Evolutionary conservation across 371 early-diverging fungal genomes (phyloP), one percentile per base, ranked within the genome.

Genomic region (Mucor racemosus): DNA sequence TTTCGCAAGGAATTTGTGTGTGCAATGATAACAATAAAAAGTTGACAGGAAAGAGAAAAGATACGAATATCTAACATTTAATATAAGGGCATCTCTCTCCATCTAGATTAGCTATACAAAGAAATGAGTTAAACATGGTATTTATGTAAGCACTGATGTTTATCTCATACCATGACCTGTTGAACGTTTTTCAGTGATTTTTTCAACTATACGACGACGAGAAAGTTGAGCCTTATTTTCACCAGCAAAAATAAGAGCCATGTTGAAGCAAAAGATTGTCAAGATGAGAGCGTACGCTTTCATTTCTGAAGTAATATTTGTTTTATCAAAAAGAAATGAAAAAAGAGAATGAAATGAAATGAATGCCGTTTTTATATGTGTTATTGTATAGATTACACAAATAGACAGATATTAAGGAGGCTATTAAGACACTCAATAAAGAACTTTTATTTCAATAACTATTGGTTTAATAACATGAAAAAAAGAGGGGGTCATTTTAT

Each of bases 371-470:
- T 59, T 31, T 40, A 59, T 59, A 59, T 21, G 26, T 11, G 4
- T 50, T 26, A 21, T 8, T 21, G 50, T 11, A 5, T 26, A 13
- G 26, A 19, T 21, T 17, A 46, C 48, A 46, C 53, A 53, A 53
- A 53, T 26, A 46, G 46, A 46, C 19, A 19, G 5, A 46, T 53
- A 53, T 53, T 53, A 53, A 53, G 53, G 53, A 53, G 53, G 53
- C 3, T 53, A 8, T 26, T 26, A 7, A 38, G 38, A 4, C 38
- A 38, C 38, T 38, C 38, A 11, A 38, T 4, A 50, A 50, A 3
- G 53, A 50, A 10, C 7, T 17, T 46, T 46, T 46, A 7, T 19
- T 3, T 17, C 9, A n/a, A 35, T 15, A 10, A 17, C n/a, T 34
- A 33, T 19, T 34, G 46, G 33, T 33, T 33, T n/a, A 19, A 21